These are phyloP conservation scores for Gossypium lobatum DNA, from an alignment of 441 rosid species.

Conservation along the genomic window DNA sequence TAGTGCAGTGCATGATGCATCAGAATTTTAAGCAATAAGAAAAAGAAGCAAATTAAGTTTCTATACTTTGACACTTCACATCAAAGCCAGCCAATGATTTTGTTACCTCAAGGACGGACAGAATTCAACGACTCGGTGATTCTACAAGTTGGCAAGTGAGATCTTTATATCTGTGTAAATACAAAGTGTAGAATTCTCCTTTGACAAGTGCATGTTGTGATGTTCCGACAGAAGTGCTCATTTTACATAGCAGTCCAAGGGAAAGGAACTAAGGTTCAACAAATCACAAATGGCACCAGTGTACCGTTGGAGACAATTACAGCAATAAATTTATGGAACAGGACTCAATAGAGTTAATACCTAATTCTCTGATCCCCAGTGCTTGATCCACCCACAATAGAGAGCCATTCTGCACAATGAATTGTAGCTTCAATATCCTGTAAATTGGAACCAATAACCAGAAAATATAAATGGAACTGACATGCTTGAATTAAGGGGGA, in stretches of 20 bases:
- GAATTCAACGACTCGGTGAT: not conserved
- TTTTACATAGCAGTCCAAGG: slow-evolving; percentile 4
- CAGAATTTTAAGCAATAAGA: not conserved
- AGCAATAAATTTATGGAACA: not conserved
- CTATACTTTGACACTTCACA: not conserved
- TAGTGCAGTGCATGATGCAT: not conserved
- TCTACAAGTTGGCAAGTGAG: not conserved
- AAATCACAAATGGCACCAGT: not conserved
- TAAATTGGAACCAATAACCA: slow-evolving; percentile 28
- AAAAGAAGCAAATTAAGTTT: not conserved
- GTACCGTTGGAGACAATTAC: not conserved
- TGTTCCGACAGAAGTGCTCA: not conserved
- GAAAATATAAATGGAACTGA: slow-evolving; percentile 22
- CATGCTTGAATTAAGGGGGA: slow-evolving; percentile 15
- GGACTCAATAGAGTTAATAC: slow-evolving; percentile 31
- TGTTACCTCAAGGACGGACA: not conserved
- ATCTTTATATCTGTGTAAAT: not conserved
- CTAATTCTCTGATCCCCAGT: slow-evolving; percentile 95
- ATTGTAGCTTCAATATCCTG: slow-evolving; percentile 99
- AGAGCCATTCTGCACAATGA: slow-evolving; percentile 99
- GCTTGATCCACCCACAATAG: slow-evolving; percentile 98
- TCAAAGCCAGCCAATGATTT: not conserved
- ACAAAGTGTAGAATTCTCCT: slow-evolving; percentile 8
- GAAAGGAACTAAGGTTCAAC: not conserved
- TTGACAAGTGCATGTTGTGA: not conserved